phyloP scores from a whole-genome alignment of 805 yeast species.

The Sugiyamaella smithiae region DNA sequence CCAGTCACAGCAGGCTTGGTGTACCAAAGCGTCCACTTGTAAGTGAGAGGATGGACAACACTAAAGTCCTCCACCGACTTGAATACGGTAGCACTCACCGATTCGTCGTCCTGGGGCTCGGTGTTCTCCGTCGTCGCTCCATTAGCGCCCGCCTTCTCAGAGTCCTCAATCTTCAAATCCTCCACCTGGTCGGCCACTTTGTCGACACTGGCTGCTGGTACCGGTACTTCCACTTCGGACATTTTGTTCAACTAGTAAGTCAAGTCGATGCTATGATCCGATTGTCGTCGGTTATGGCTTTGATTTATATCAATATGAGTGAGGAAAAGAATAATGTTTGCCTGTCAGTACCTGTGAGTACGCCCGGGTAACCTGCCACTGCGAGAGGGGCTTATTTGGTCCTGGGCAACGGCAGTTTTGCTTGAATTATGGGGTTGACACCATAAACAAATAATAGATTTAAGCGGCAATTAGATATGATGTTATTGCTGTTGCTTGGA shows the following conservation, averaged over 20 bases:
- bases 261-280: background rate
- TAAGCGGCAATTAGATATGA: no score
- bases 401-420: no score
- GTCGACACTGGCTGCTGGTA: constrained; percentile 31
- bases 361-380: background rate
- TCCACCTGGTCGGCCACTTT: constrained; percentile 18
- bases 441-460: no score
- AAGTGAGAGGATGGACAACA: constrained; percentile 84
- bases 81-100: constrained; percentile 23
- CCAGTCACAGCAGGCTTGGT: constrained; percentile 74
- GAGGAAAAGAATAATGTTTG: background rate
- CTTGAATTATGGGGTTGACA: no score
- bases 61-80: constrained; percentile 43
- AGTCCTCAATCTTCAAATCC: constrained; percentile 12
- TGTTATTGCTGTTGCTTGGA: no score
- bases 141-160: constrained; percentile 2
- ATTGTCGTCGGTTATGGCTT: background rate
- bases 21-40: constrained; percentile 96
- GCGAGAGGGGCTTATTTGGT: no score
- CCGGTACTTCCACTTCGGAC: constrained; percentile 28
- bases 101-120: constrained; percentile 6
- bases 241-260: constrained; percentile 21
- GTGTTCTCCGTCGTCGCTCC: background rate
- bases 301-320: background rate
- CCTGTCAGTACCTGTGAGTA: background rate